Evolutionary conservation across 352 stramenopile genomes (phyloP).

Genomic region (Phytophthora syringae): DNA sequence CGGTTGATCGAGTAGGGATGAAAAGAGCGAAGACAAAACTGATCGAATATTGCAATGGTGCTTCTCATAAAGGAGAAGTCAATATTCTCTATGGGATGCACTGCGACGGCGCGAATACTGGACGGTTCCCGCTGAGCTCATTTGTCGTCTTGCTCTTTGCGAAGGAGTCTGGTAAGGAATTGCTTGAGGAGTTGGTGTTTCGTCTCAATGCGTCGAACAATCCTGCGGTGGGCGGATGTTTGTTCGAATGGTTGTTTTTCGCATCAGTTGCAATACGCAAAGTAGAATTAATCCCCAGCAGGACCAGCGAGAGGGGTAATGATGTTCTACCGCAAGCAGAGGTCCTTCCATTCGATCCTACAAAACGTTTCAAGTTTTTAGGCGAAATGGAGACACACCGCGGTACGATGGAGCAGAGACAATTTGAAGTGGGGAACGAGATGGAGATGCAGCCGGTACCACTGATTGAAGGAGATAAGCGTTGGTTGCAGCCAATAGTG

Average conservation of each 20-base stretch:
- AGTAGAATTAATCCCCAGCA: neutral
- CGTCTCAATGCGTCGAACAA: constrained; percentile 6
- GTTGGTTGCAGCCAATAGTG: no score
- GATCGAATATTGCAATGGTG: neutral
- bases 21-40: no score
- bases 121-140: constrained; percentile 1
- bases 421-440: no score
- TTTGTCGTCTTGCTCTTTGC: constrained; percentile 6
- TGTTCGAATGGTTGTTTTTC: constrained; percentile 21
- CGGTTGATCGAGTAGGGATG: no score
- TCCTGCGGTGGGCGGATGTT: neutral
- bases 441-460: no score
- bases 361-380: neutral
- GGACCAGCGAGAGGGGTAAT: no score
- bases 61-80: neutral
- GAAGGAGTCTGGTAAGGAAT: neutral
- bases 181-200: neutral
- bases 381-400: no score
- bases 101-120: neutral
- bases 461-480: no score
- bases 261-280: neutral
- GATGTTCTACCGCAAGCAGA: neutral
- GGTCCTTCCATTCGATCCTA: neutral
- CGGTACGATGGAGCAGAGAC: no score
- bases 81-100: constrained; percentile 23